These are phyloP conservation scores for Pyricularia grisea DNA, from an alignment of 2,329 filamentous ascomycete species.

Conservation along the genomic window DNA sequence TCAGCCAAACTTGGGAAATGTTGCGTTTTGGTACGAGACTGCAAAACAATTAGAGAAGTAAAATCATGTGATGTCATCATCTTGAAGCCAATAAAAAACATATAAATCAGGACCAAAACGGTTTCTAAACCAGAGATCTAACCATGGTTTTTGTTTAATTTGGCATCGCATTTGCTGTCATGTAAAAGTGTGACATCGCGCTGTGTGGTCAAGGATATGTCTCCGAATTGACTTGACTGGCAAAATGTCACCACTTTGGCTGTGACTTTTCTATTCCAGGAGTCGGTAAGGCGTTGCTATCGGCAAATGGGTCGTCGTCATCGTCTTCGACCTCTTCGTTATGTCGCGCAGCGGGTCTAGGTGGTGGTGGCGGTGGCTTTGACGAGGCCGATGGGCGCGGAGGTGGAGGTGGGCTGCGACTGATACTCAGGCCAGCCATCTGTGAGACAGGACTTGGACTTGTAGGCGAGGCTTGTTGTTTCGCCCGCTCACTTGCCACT, in stretches of 20 bases:
- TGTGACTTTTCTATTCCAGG: slow-evolving; percentile 27
- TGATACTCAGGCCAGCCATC: slow-evolving; percentile 34
- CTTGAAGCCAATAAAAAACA: not conserved
- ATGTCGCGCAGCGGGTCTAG: slow-evolving; percentile 25
- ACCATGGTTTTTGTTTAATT: not conserved
- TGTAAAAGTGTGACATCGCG: not conserved
- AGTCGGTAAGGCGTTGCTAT: slow-evolving; percentile 58
- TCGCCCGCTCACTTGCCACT: slow-evolving; percentile 46
- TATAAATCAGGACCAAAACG: not conserved
- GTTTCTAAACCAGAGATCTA: not conserved
- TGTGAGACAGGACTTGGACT: slow-evolving; percentile 20
- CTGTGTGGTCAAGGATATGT: not conserved
- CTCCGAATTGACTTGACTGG: not conserved
- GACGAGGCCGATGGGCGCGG: slow-evolving; percentile 34
- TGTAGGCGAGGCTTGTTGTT: slow-evolving; percentile 32
- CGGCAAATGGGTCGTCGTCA: slow-evolving; percentile 81
- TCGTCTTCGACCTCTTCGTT: slow-evolving; percentile 53
- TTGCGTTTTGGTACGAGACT: not conserved
- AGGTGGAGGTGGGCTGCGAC: slow-evolving; percentile 27
- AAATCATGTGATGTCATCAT: not conserved
- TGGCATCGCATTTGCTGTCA: not conserved
- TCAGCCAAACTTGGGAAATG: not conserved
- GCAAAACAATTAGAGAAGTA: not conserved
- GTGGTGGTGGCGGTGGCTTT: slow-evolving; percentile 36
- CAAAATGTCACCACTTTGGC: slow-evolving; percentile 19